These are phyloP conservation scores for Microbotryomycetes sp. DNA, from an alignment of 1,284 basidiomycete species.

Conservation along the genomic window DNA sequence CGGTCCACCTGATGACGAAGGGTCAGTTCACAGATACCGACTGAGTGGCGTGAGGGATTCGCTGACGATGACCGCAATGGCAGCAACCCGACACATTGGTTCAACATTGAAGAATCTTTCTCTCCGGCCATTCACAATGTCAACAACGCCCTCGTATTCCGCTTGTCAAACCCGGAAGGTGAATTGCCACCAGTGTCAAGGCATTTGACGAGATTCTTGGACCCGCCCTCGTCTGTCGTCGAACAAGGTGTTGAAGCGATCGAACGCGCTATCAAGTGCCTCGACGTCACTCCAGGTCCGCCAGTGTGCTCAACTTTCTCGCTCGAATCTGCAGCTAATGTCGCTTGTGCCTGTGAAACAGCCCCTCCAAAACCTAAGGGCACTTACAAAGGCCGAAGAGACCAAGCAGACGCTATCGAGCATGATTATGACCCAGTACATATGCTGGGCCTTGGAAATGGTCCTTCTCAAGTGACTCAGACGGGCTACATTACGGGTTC, in stretches of 20 bases:
- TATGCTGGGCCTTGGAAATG: slow-evolving; percentile 1
- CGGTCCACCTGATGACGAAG: slow-evolving; percentile 16
- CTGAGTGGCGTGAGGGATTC: neutral
- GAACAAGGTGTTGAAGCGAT: slow-evolving; percentile 55
- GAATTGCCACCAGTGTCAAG: slow-evolving; percentile 76
- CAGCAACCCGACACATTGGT: slow-evolving; percentile 65
- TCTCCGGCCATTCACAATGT: slow-evolving; percentile 85
- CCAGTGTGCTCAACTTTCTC: neutral
- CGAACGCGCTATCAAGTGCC: slow-evolving; percentile 56
- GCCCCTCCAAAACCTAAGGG: slow-evolving; percentile 28
- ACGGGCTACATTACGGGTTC: neutral
- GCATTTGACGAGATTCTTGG: slow-evolving; percentile 72
- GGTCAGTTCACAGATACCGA: slow-evolving; percentile 12
- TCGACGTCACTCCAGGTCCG: slow-evolving; percentile 57
- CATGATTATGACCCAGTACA: neutral
- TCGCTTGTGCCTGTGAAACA: neutral
- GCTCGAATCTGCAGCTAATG: neutral
- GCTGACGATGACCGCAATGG: neutral
- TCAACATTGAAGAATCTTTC: slow-evolving; percentile 65
- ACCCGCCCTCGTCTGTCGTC: slow-evolving; percentile 62
- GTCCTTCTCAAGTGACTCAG: neutral
- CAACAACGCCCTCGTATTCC: slow-evolving; percentile 87
- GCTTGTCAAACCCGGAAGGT: slow-evolving; percentile 61
- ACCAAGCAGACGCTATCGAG: neutral
- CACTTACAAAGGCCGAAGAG: slow-evolving; percentile 8